phyloP scores from a whole-genome alignment of 257 asterid genomes.

The Anisodus tanguticus region DNA sequence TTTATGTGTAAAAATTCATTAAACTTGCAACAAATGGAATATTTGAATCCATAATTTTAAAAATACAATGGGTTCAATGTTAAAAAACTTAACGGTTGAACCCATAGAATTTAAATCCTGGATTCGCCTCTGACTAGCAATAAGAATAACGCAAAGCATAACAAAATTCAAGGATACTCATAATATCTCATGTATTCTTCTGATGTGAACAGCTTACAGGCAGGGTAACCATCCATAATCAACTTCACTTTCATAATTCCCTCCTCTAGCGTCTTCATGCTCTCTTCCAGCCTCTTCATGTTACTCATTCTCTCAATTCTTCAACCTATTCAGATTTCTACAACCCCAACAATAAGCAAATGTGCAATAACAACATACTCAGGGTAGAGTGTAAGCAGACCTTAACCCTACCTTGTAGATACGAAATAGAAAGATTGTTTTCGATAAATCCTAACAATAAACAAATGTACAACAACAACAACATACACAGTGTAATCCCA shows the following conservation, averaged over 20 bases:
- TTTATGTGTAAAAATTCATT: too few species aligned
- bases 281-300: conserved; percentile 17
- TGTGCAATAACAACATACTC: background rate
- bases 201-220: conserved; percentile 25
- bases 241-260: conserved; percentile 29
- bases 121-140: background rate
- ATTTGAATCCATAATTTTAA: too few species aligned
- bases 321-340: background rate
- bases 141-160: background rate
- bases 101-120: too few species aligned
- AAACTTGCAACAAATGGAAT: too few species aligned
- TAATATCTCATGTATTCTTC: conserved; percentile 39
- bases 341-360: background rate
- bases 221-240: conserved; percentile 35
- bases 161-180: conserved; percentile 37
- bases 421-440: too few species aligned
- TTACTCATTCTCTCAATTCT: conserved; percentile 25
- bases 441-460: background rate
- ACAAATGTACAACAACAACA: background rate
- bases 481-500: background rate
- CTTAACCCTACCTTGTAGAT: background rate
- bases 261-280: conserved; percentile 30
- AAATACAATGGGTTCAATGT: too few species aligned
- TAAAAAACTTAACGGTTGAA: too few species aligned
- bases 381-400: background rate